Evolutionary conservation across 768 basidiomycete species (phyloP).

Genomic region (Nidularia sp.): DNA sequence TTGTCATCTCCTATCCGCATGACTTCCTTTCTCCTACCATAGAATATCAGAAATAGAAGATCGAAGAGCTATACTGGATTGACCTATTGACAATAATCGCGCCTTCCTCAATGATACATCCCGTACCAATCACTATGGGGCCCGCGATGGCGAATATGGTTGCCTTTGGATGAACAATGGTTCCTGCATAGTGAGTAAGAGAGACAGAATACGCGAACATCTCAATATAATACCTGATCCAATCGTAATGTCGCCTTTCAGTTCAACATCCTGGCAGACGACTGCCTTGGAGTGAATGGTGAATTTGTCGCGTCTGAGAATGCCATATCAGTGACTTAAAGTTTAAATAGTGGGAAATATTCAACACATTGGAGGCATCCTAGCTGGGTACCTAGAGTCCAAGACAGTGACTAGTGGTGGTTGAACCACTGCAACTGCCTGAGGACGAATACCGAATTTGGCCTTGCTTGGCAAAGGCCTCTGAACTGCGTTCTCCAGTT

Average conservation of each 20-base stretch:
- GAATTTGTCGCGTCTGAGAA: slow-evolving; percentile 75
- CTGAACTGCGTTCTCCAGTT: too few relatives aligned
- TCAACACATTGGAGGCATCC: slow-evolving; percentile 35
- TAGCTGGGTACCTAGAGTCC: neutral
- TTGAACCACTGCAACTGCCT: neutral
- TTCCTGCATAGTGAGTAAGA: slow-evolving; percentile 38
- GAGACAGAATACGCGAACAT: neutral
- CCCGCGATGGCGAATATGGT: slow-evolving; percentile 90
- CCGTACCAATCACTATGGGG: slow-evolving; percentile 83
- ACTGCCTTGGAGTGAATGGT: slow-evolving; percentile 89
- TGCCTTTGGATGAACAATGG: slow-evolving; percentile 90
- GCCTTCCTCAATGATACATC: slow-evolving; percentile 90
- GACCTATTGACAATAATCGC: slow-evolving; percentile 88
- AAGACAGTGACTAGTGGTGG: too few relatives aligned
- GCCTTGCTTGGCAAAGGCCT: neutral
- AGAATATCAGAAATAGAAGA: neutral
- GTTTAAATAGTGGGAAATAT: slow-evolving; percentile 4
- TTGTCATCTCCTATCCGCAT: slow-evolving; percentile 95
- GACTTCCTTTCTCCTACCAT: slow-evolving; percentile 62
- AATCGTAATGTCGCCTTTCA: slow-evolving; percentile 93
- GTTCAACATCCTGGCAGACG: slow-evolving; percentile 90
- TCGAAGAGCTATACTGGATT: slow-evolving; percentile 2
- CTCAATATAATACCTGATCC: slow-evolving; percentile 54
- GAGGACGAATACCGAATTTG: neutral
- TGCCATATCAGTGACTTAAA: slow-evolving; percentile 4